A percentile compares a stretch with the other conserved stretches of the same genome.
These are phyloP conservation scores for Diplodia intermedia DNA, from an alignment of 2,329 filamentous ascomycete species.

Conservation along the genomic window DNA sequence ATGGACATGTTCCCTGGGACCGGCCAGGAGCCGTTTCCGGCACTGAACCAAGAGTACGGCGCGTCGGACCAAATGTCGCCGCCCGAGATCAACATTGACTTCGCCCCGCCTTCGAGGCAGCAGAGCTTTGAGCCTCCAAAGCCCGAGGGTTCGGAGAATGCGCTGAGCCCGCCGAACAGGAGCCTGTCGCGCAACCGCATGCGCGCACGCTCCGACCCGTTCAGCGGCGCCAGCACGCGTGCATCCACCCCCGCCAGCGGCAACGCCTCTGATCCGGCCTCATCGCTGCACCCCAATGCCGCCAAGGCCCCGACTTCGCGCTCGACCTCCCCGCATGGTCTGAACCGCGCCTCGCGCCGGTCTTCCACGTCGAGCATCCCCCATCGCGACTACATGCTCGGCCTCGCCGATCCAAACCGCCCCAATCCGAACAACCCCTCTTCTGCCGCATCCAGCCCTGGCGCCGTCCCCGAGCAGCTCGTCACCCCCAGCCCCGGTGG, in stretches of 20 bases:
- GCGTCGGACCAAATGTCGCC: slow-evolving; percentile 80
- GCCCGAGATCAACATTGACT: slow-evolving; percentile 94
- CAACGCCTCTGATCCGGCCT: slow-evolving; percentile 40
- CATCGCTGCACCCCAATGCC: slow-evolving; percentile 54
- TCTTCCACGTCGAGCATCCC: slow-evolving; percentile 60
- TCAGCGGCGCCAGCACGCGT: slow-evolving; percentile 57
- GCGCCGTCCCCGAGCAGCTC: not conserved
- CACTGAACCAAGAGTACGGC: slow-evolving; percentile 62
- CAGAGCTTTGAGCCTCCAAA: slow-evolving; percentile 72
- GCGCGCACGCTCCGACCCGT: slow-evolving; percentile 67
- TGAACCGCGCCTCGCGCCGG: slow-evolving; percentile 54
- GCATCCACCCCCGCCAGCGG: slow-evolving; percentile 50
- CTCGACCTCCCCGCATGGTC: slow-evolving; percentile 55
- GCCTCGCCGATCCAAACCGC: slow-evolving; percentile 86
- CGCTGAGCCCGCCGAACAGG: slow-evolving; percentile 79
- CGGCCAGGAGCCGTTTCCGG: slow-evolving; percentile 57
- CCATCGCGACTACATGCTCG: slow-evolving; percentile 80
- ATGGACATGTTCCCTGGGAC: slow-evolving; percentile 60
- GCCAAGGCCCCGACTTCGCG: slow-evolving; percentile 49
- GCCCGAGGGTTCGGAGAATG: slow-evolving; percentile 67
- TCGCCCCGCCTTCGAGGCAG: slow-evolving; percentile 75
- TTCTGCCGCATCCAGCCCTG: slow-evolving; percentile 16
- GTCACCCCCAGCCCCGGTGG: slow-evolving; percentile 45
- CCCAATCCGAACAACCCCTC: slow-evolving; percentile 62
- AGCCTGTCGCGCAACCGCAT: slow-evolving; percentile 64